A percentile compares a stretch with the other conserved stretches of the same genome.
These are phyloP conservation scores for Pneumocystis carinii DNA, from an alignment of 1,139 yeast species.

Conservation along the genomic window DNA sequence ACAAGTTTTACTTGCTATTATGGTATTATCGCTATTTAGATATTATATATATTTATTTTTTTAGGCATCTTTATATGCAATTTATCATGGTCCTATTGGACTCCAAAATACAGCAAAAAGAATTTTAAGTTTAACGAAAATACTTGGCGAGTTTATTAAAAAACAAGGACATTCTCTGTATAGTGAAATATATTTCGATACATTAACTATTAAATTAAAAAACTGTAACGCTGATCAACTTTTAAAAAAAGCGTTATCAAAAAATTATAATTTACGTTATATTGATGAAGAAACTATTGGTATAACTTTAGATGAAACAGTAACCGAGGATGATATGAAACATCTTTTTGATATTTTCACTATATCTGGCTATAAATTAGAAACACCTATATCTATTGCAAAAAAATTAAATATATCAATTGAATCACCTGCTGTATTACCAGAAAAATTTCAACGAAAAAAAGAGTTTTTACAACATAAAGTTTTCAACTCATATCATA, in stretches of 20 bases:
- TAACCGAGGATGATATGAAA: slow-evolving; percentile 45
- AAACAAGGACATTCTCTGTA: slow-evolving; percentile 35
- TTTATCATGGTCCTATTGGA: slow-evolving; percentile 93
- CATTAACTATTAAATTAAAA: slow-evolving; percentile 52
- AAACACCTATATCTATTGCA: slow-evolving; percentile 17
- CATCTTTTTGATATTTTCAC: slow-evolving; percentile 39
- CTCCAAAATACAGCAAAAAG: slow-evolving; percentile 62
- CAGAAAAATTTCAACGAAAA: slow-evolving; percentile 41
- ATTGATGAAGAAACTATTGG: slow-evolving; percentile 50
- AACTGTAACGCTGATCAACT: slow-evolving; percentile 36
- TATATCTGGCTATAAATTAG: slow-evolving; percentile 14
- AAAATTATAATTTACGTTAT: slow-evolving; percentile 62
- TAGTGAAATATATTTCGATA: slow-evolving; percentile 69
- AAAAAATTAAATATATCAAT: slow-evolving; percentile 21
- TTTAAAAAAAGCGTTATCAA: slow-evolving; percentile 41
- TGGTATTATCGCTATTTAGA: slow-evolving; percentile 25
- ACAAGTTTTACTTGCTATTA: slow-evolving; percentile 88
- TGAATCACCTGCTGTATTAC: slow-evolving; percentile 25
- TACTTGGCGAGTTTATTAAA: slow-evolving; percentile 39
- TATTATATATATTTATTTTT: not conserved
- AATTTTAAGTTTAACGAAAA: slow-evolving; percentile 58
- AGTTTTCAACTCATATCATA: slow-evolving; percentile 76
- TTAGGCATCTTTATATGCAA: slow-evolving; percentile 32
- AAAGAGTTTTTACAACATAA: slow-evolving; percentile 53
- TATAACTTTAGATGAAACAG: slow-evolving; percentile 76